A percentile compares a stretch with the other conserved stretches of the same genome.
Conservation (phyloP, 768 basidiomycete genomes). For the Phaeotremella skinneri region DNA sequence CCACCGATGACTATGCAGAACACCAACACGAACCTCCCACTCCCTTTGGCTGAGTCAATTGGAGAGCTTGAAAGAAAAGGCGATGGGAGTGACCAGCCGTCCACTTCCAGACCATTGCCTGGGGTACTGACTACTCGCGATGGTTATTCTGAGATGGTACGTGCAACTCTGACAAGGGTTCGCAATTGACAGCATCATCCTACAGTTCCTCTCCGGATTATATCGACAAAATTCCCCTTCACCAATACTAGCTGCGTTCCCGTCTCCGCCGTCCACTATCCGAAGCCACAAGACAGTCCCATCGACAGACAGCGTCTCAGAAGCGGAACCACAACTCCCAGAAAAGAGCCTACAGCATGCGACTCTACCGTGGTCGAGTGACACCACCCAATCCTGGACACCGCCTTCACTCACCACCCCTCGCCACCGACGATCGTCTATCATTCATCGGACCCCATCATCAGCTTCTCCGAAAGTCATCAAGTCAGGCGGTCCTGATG, state of each 20-base stretch:
- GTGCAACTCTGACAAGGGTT: conserved; percentile 8
- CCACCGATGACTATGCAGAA: not conserved
- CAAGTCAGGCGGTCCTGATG: conserved; percentile 21
- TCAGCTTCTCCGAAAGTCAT: conserved; percentile 23
- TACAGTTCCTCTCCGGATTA: conserved; percentile 26
- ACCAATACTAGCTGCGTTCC: conserved; percentile 22
- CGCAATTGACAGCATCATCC: not conserved
- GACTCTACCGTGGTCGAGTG: not conserved
- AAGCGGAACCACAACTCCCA: not conserved
- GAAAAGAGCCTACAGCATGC: not conserved
- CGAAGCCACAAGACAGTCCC: conserved; percentile 1
- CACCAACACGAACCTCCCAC: conserved; percentile 1
- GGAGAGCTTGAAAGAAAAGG: not conserved
- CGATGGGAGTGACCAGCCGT: not conserved
- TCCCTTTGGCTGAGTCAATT: not conserved
- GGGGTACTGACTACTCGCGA: conserved; percentile 27
- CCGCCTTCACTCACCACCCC: conserved; percentile 6
- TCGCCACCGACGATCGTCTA: conserved; percentile 19
- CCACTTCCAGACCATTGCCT: conserved; percentile 11
- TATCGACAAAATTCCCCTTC: conserved; percentile 14
- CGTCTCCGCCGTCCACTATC: conserved; percentile 16
- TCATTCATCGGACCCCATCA: conserved; percentile 13
- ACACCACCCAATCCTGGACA: not conserved
- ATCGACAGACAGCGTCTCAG: not conserved
- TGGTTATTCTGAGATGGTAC: conserved; percentile 36